Evolutionary conservation across 495 filamentous ascomycete species (phyloP).

Genomic region (Podospora tetraspora): DNA sequence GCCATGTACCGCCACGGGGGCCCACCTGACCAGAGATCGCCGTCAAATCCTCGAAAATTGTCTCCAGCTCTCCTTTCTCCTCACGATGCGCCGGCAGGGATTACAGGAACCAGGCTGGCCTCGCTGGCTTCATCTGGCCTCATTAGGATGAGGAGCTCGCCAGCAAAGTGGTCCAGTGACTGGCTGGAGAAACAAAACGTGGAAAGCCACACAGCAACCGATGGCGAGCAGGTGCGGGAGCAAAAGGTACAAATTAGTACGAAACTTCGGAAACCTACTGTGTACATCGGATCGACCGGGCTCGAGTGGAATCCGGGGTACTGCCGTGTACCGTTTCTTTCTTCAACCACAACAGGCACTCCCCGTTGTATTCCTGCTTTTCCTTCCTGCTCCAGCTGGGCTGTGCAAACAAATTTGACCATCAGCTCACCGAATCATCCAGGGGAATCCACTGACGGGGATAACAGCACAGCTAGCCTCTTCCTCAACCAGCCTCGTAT

Average conservation of each 20-base stretch:
- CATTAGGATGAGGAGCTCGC: conserved; percentile 15
- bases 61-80: background rate
- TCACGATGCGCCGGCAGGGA: background rate
- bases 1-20: background rate
- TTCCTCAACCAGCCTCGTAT: background rate
- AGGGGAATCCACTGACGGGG: background rate
- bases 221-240: background rate
- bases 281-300: background rate
- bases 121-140: conserved; percentile 12
- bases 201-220: conserved; percentile 1
- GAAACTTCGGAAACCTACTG: background rate
- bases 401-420: background rate
- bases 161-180: conserved; percentile 17
- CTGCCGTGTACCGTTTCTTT: background rate
- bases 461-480: background rate
- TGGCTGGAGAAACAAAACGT: conserved; percentile 5
- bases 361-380: background rate
- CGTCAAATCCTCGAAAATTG: background rate
- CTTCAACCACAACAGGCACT: background rate
- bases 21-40: background rate
- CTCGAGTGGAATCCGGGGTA: background rate
- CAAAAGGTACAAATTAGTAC: background rate
- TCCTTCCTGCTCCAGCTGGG: background rate
- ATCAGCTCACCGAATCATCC: background rate
- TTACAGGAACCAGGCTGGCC: conserved; percentile 15